Base-by-base conservation (phyloP, 2,329 filamentous ascomycete species). In the Verticillium nubilum region DNA sequence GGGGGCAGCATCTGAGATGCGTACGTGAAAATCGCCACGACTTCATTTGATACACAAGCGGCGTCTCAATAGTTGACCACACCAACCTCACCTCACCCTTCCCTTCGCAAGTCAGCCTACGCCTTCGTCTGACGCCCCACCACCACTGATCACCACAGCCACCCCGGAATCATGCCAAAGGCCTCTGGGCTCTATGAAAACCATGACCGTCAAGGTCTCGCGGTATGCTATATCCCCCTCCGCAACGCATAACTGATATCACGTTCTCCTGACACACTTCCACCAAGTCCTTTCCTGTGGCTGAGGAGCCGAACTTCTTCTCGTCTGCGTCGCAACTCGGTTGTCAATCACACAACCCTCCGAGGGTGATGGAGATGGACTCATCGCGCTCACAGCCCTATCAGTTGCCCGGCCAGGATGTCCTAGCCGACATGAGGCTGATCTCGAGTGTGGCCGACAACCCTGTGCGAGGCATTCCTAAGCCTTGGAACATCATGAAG, bases 401-500 rank as follows among this genome's bases (percentile, higher is more conserved):
- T 13, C 29, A 31, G 4, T 13, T 50, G 13, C 37, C 15, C 17
- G 25, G 26, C n/a, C 29, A 52, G 25, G 60, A 63, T n/a, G 29
- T 27, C 23, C 29, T 57, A 25, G 33, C 33, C 19, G 33, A 35
- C 26, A 42, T 58, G 9, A 6, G 27, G 28, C 29, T 19, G 4
- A 7, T 27, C 25, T 17, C 56, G 19, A 10, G 26, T 10, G 15
- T 12, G 5, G n/a, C 2, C 25, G 57, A 54, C 33, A 31, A n/a
- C 31, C 27, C 52, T 26, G 28, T 29, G 6, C 58, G 29, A 19
- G 35, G 60, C 35, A 60, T 58, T 26, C 66, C 57, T 52, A 66
- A 52, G 63, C 67, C 58, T 25, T 75, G 54, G 60, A 62, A 52
- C 66, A 52, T 69, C 29, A 23, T 60, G n/a, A 60, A 71, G 58